A percentile compares a stretch with the other conserved stretches of the same genome.
Evolutionary conservation across 2,329 filamentous ascomycete genomes (phyloP).

Genomic region (Colletotrichum lini): DNA sequence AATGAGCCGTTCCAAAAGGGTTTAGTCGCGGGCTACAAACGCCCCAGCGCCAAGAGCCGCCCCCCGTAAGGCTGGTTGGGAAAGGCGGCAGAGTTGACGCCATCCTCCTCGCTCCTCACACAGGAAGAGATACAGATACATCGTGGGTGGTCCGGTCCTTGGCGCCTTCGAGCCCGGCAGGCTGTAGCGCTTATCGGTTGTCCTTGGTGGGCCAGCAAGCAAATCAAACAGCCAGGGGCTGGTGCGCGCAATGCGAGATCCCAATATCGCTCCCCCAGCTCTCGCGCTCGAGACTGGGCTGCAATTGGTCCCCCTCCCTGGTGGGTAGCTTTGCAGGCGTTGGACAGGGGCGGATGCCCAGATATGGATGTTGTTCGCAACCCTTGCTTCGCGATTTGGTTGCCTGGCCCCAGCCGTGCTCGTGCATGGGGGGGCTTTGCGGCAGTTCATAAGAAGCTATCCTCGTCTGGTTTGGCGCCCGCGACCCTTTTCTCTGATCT

Average conservation of each 20-base stretch:
- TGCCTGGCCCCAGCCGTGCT: constrained; percentile 19
- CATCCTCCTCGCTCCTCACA: no score
- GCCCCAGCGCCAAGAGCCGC: no score
- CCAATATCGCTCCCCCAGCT: neutral
- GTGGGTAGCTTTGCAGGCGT: neutral
- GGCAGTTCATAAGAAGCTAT: neutral
- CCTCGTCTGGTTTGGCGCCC: neutral
- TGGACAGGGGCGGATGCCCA: neutral
- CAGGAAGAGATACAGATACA: no score
- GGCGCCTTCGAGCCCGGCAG: no score
- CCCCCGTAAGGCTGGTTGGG: no score
- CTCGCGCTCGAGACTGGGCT: neutral
- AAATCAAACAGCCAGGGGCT: no score
- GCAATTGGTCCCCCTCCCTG: neutral
- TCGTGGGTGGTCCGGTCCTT: no score
- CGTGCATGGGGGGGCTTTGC: neutral
- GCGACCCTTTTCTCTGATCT: neutral
- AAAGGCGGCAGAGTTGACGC: no score
- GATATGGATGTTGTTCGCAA: neutral
- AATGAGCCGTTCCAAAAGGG: neutral
- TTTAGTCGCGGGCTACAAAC: neutral
- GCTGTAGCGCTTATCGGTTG: no score
- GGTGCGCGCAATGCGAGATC: no score
- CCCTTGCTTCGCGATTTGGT: neutral
- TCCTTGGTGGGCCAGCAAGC: no score